These are phyloP conservation scores for Paramecium primaurelia DNA, from an alignment of 73 alveolate species.

Conservation along the genomic window DNA sequence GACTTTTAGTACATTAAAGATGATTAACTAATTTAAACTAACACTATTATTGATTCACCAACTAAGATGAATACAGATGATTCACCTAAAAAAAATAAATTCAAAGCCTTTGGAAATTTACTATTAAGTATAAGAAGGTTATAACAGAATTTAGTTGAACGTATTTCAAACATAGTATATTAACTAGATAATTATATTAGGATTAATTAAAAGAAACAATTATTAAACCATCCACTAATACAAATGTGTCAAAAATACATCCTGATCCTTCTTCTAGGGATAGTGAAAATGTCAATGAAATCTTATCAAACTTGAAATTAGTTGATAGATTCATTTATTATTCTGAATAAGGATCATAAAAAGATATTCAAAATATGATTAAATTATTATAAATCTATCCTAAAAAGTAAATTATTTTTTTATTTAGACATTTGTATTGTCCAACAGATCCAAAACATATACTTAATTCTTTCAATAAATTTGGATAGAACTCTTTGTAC, in stretches of 20 bases:
- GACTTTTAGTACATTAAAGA: neutral
- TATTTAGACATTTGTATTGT: neutral
- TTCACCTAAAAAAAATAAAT: neutral
- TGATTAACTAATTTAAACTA: neutral
- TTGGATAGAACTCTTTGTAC: slow-evolving; percentile 12
- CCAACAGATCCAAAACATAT: slow-evolving; percentile 14
- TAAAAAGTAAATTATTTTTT: neutral
- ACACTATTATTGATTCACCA: neutral
- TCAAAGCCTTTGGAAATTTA: slow-evolving; percentile 20
- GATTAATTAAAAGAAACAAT: neutral
- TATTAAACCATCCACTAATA: neutral
- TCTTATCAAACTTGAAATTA: neutral
- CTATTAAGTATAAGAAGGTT: neutral
- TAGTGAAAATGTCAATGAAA: neutral
- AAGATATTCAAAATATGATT: neutral
- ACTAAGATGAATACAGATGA: neutral
- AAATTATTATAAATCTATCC: slow-evolving; percentile 25
- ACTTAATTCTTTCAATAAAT: neutral
- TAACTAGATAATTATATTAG: neutral
- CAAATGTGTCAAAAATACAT: neutral
- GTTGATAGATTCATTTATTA: slow-evolving; percentile 8
- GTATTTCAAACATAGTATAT: neutral
- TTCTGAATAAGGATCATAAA: neutral
- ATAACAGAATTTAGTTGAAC: neutral
- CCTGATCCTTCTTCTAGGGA: neutral